Conservation (phyloP, 1,139 yeast genomes). For the Candida pseudoviswanathii region DNA sequence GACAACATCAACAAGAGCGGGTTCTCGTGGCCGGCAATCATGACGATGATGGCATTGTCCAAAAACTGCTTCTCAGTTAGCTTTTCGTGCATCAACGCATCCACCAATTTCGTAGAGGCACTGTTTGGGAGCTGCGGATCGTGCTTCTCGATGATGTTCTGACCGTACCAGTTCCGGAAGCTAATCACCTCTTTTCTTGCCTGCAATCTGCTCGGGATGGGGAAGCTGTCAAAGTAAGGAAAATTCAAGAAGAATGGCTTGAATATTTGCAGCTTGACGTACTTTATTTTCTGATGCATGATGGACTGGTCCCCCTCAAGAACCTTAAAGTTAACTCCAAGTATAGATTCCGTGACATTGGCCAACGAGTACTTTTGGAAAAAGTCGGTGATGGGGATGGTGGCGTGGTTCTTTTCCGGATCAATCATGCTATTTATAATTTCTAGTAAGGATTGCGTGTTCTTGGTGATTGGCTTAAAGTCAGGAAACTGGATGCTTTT, state of each 20-base stretch:
- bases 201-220: slow-evolving; percentile 48
- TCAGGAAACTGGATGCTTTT: slow-evolving; percentile 56
- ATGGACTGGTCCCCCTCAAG: slow-evolving; percentile 26
- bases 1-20: slow-evolving; percentile 58
- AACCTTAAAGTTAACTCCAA: slow-evolving; percentile 51
- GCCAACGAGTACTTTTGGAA: slow-evolving; percentile 53
- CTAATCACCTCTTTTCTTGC: slow-evolving; percentile 47
- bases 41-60: slow-evolving; percentile 59
- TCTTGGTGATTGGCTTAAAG: slow-evolving; percentile 31
- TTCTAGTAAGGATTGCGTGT: slow-evolving; percentile 30
- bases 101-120: slow-evolving; percentile 35
- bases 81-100: slow-evolving; percentile 36
- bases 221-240: slow-evolving; percentile 53
- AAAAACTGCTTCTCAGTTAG: slow-evolving; percentile 50
- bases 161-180: slow-evolving; percentile 40
- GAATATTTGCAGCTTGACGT: slow-evolving; percentile 56
- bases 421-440: slow-evolving; percentile 15
- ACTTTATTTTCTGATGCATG: slow-evolving; percentile 42
- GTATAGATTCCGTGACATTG: slow-evolving; percentile 51
- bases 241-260: slow-evolving; percentile 57
- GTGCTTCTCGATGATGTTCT: slow-evolving; percentile 19
- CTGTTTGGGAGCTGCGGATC: slow-evolving; percentile 3
- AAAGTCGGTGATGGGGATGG: slow-evolving; percentile 36
- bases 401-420: slow-evolving; percentile 3
- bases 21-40: slow-evolving; percentile 67